Conservation (phyloP, 2,329 filamentous ascomycete genomes). For the Mycosphaerella arachidis region DNA sequence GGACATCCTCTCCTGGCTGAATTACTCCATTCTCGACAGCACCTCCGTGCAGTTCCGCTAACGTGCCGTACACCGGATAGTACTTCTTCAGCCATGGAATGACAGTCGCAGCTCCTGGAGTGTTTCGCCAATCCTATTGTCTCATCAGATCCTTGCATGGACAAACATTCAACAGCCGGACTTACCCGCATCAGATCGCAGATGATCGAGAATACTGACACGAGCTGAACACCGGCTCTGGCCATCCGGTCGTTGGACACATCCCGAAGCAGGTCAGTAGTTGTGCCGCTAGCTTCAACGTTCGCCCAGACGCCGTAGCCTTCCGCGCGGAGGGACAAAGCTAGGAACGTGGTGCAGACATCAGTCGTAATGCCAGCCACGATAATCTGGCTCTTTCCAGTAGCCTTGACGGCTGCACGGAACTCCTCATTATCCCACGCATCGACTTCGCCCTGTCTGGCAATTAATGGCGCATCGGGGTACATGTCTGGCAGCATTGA, state of each 20-base stretch:
- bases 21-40: constrained; percentile 59
- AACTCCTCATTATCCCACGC: constrained; percentile 73
- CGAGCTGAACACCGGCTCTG: constrained; percentile 60
- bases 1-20: constrained; percentile 49
- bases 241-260: constrained; percentile 65
- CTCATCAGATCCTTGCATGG: neutral
- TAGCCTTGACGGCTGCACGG: constrained; percentile 59
- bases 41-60: constrained; percentile 58
- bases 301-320: constrained; percentile 73
- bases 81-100: constrained; percentile 63
- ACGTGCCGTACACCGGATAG: constrained; percentile 59
- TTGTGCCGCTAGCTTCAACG: constrained; percentile 66
- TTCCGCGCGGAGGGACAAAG: constrained; percentile 64
- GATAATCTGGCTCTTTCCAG: constrained; percentile 65
- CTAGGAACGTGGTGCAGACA: constrained; percentile 70
- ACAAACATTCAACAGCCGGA: constrained; percentile 30
- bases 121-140: constrained; percentile 51
- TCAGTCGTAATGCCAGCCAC: constrained; percentile 69
- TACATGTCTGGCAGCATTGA: constrained; percentile 45
- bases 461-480: constrained; percentile 61
- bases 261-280: constrained; percentile 56
- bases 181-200: constrained; percentile 58
- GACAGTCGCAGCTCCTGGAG: constrained; percentile 49
- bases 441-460: constrained; percentile 67
- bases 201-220: constrained; percentile 59